A percentile compares a stretch with the other conserved stretches of the same genome.
phyloP scores from a whole-genome alignment of 2,329 filamentous ascomycete species.

The Fusarium sp. region DNA sequence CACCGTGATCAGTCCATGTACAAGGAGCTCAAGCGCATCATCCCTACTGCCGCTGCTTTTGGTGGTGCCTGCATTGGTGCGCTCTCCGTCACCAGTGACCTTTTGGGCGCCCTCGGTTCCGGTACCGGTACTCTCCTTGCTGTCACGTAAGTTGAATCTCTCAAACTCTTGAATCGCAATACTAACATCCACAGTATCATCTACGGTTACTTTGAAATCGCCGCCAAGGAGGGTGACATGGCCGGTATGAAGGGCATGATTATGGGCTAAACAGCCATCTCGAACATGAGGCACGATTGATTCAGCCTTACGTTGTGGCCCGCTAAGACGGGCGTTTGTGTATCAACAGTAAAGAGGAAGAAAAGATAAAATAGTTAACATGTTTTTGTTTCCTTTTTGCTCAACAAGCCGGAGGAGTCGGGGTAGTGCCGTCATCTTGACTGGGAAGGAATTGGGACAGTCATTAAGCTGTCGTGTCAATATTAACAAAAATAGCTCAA shows the following conservation, averaged over 20 bases:
- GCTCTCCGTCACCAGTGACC: slow-evolving; percentile 92
- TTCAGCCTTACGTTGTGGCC: slow-evolving; percentile 33
- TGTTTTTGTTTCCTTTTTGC: slow-evolving; percentile 41
- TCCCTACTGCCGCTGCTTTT: slow-evolving; percentile 96
- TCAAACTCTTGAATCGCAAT: slow-evolving; percentile 38
- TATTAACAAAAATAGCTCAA: slow-evolving; percentile 32
- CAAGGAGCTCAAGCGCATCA: slow-evolving; percentile 99
- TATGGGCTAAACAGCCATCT: slow-evolving; percentile 64
- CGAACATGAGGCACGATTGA: slow-evolving; percentile 32
- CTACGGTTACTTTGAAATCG: slow-evolving; percentile 99
- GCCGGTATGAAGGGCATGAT: slow-evolving; percentile 80
- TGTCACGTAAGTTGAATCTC: slow-evolving; percentile 82
- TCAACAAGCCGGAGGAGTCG: slow-evolving; percentile 38
- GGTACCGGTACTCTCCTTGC: slow-evolving; percentile 98
- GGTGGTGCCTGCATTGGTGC: slow-evolving; percentile 99
- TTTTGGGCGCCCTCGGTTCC: slow-evolving; percentile 93
- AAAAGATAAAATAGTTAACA: slow-evolving; percentile 45
- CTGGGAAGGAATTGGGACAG: slow-evolving; percentile 38
- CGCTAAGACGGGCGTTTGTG: slow-evolving; percentile 33
- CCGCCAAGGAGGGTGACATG: slow-evolving; percentile 97
- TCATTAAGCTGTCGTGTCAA: slow-evolving; percentile 39
- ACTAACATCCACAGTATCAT: slow-evolving; percentile 77
- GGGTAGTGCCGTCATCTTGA: slow-evolving; percentile 36
- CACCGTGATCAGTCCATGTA: slow-evolving; percentile 99
- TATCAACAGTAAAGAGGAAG: slow-evolving; percentile 43